These are phyloP conservation scores for Peronospora belbahrii DNA, from an alignment of 352 stramenopile species.

Conservation along the genomic window DNA sequence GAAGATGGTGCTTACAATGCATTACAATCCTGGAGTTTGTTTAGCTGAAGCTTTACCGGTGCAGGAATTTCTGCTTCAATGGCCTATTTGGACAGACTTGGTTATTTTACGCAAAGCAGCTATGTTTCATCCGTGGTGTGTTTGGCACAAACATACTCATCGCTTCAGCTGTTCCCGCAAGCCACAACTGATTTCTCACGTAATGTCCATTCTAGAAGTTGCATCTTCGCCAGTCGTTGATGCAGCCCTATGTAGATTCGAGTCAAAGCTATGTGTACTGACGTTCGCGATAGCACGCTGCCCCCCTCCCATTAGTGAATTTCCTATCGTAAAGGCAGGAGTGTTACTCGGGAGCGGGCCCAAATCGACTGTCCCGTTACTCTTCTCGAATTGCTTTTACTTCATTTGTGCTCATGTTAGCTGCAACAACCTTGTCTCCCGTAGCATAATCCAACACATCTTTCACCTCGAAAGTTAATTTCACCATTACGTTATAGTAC, in stretches of 20 bases:
- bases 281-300: slow-evolving; percentile 66
- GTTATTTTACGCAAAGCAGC: no score
- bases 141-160: background rate
- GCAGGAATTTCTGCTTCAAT: slow-evolving; percentile 4
- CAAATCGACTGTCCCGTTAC: slow-evolving; percentile 31
- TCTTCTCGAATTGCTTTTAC: no score
- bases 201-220: background rate
- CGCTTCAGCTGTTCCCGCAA: slow-evolving; percentile 10
- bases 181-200: slow-evolving; percentile 1
- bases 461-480: no score
- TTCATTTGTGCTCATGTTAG: no score
- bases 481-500: no score
- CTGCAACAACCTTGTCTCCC: no score
- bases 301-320: slow-evolving; percentile 77
- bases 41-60: background rate
- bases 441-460: no score
- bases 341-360: slow-evolving; percentile 50
- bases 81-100: no score
- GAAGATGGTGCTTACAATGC: background rate
- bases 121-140: no score
- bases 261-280: slow-evolving; percentile 75
- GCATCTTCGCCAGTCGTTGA: slow-evolving; percentile 3
- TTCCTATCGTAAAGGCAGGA: slow-evolving; percentile 55
- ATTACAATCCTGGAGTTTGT: background rate
- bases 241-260: no score